Evolutionary conservation across 2,329 filamentous ascomycete species (phyloP).

Genomic region (Colletotrichum higginsianum): DNA sequence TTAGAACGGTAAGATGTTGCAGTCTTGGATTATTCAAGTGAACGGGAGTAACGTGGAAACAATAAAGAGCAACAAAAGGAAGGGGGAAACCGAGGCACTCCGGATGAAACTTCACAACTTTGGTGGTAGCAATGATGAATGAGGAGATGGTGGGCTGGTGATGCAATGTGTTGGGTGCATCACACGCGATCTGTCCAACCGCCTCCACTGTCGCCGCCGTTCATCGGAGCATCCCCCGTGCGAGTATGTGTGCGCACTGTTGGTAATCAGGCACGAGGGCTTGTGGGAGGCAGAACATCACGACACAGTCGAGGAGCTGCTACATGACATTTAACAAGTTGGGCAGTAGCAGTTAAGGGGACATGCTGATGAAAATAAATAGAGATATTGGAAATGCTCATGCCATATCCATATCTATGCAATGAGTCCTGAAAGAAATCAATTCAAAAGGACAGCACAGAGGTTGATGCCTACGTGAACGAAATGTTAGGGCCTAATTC

Average conservation of each 20-base stretch:
- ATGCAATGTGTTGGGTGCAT: neutral
- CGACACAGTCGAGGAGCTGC: neutral
- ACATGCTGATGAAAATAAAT: too few species aligned
- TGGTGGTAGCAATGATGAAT: conserved; percentile 5
- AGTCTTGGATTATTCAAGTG: neutral
- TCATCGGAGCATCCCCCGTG: conserved; percentile 24
- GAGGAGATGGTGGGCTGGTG: neutral
- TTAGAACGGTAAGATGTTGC: neutral
- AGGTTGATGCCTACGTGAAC: conserved; percentile 9
- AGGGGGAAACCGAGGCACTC: neutral
- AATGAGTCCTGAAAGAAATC: neutral
- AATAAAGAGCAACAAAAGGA: neutral
- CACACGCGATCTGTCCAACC: neutral
- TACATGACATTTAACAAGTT: neutral
- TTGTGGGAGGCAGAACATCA: neutral
- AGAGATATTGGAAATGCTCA: neutral
- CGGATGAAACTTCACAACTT: neutral
- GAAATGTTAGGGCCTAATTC: neutral
- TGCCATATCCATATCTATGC: conserved; percentile 1
- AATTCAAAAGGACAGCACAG: neutral
- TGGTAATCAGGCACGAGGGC: neutral
- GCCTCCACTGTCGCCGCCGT: conserved; percentile 20
- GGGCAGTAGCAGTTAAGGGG: too few species aligned
- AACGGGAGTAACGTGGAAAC: neutral
- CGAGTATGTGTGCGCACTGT: conserved; percentile 10